Percentiles rank a stretch among this genome's conserved stretches.
These are phyloP conservation scores for Botrytis fabae DNA, from an alignment of 2,329 filamentous ascomycete genomes.

Conservation along the genomic window DNA sequence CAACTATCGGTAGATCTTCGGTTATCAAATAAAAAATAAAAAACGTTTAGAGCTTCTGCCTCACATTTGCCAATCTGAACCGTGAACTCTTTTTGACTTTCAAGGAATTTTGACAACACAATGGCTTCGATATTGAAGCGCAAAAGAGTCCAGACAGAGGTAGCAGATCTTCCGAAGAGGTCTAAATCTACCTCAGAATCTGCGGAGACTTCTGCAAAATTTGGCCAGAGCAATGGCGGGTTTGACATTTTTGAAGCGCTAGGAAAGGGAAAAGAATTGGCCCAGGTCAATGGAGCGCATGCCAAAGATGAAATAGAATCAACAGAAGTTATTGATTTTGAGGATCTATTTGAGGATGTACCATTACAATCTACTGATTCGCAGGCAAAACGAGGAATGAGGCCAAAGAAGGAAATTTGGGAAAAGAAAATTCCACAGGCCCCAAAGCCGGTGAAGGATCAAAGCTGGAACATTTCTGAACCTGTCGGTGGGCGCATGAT, in stretches of 20 bases:
- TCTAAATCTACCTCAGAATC: conserved; percentile 31
- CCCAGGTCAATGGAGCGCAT: conserved; percentile 31
- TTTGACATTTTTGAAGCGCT: conserved; percentile 36
- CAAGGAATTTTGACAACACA: conserved; percentile 38
- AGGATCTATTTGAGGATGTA: conserved; percentile 28
- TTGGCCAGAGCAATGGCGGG: conserved; percentile 30
- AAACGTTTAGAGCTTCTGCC: conserved; percentile 26
- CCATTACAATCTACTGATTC: conserved; percentile 11
- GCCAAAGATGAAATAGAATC: conserved; percentile 19
- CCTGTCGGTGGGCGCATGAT: conserved; percentile 66
- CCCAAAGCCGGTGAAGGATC: conserved; percentile 27
- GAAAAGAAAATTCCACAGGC: conserved; percentile 18
- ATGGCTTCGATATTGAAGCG: conserved; percentile 43
- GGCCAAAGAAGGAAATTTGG: conserved; percentile 24
- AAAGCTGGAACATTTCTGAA: conserved; percentile 60
- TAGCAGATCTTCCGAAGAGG: conserved; percentile 37
- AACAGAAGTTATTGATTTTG: conserved; percentile 18
- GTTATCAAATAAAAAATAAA: conserved; percentile 25
- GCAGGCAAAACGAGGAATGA: neutral
- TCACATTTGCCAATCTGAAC: conserved; percentile 23
- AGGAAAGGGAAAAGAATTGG: conserved; percentile 29
- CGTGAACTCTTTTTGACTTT: conserved; percentile 27
- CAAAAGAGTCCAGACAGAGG: conserved; percentile 40
- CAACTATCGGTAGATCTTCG: conserved; percentile 9
- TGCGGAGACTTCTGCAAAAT: neutral